These are phyloP conservation scores for Haplographium delicatum DNA, from an alignment of 495 filamentous ascomycete species.

Conservation along the genomic window DNA sequence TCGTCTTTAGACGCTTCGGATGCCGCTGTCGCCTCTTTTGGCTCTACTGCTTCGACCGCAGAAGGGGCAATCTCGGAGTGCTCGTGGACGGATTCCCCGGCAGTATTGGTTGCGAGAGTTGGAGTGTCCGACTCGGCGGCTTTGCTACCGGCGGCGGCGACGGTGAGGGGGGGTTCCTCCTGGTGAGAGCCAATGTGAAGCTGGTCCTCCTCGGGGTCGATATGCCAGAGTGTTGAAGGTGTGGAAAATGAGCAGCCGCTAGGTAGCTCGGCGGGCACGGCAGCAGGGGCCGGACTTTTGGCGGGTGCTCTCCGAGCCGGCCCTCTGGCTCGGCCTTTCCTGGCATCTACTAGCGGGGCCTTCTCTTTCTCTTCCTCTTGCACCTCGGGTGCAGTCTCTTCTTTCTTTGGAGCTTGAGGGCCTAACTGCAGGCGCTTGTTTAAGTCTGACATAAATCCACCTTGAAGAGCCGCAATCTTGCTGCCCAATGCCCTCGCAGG, in stretches of 20 bases:
- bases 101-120: constrained; percentile 26
- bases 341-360: constrained; percentile 72
- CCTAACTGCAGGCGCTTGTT: constrained; percentile 81
- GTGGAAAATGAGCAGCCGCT: constrained; percentile 28
- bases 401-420: constrained; percentile 66
- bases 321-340: constrained; percentile 85
- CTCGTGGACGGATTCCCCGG: constrained; percentile 27
- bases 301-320: constrained; percentile 67
- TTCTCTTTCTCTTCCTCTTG: constrained; percentile 61
- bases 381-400: constrained; percentile 53
- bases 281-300: constrained; percentile 28
- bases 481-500: constrained; percentile 74
- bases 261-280: constrained; percentile 22
- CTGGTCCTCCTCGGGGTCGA: constrained; percentile 46
- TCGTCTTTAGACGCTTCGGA: too few relatives aligned
- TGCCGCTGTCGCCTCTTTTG: constrained; percentile 3
- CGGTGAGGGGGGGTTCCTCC: constrained; percentile 12
- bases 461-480: constrained; percentile 88
- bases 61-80: constrained; percentile 14
- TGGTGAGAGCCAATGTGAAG: constrained; percentile 28
- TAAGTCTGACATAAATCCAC: constrained; percentile 84
- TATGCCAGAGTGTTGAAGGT: constrained; percentile 40
- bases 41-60: constrained; percentile 1
- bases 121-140: constrained; percentile 27
- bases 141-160: constrained; percentile 24